A percentile compares a stretch with the other conserved stretches of the same genome.
Conservation (phyloP, 2,329 filamentous ascomycete species). For the Herpotrichia juniperi region DNA sequence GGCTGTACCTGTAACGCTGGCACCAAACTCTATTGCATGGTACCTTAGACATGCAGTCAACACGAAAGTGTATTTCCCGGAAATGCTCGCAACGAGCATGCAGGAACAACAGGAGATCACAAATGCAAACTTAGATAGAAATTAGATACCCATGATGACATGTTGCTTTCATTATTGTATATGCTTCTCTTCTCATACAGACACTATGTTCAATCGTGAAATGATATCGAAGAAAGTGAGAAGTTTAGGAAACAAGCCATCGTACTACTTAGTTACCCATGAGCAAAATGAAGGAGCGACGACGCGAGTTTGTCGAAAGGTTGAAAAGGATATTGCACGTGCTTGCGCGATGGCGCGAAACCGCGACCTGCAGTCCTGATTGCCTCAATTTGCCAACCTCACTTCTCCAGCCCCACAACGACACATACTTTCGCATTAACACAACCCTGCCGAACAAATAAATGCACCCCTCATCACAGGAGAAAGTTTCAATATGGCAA, state of each 20-base stretch:
- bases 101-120: background rate
- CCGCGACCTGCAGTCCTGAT: background rate
- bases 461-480: background rate
- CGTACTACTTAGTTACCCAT: too few relatives aligned
- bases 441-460: background rate
- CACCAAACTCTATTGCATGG: background rate
- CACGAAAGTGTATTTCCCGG: background rate
- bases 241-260: background rate
- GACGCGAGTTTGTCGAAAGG: background rate
- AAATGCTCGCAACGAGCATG: background rate
- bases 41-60: background rate
- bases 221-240: background rate
- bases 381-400: background rate
- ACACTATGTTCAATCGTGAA: background rate
- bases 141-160: background rate
- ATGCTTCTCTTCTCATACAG: background rate
- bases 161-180: background rate
- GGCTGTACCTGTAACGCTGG: background rate
- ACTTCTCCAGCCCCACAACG: background rate
- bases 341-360: conserved; percentile 36
- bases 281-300: background rate
- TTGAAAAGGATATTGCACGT: conserved; percentile 27
- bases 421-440: background rate
- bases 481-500: conserved; percentile 22
- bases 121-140: background rate